These are phyloP conservation scores for Coleophoma crateriformis DNA, from an alignment of 2,329 filamentous ascomycete genomes.

Conservation along the genomic window DNA sequence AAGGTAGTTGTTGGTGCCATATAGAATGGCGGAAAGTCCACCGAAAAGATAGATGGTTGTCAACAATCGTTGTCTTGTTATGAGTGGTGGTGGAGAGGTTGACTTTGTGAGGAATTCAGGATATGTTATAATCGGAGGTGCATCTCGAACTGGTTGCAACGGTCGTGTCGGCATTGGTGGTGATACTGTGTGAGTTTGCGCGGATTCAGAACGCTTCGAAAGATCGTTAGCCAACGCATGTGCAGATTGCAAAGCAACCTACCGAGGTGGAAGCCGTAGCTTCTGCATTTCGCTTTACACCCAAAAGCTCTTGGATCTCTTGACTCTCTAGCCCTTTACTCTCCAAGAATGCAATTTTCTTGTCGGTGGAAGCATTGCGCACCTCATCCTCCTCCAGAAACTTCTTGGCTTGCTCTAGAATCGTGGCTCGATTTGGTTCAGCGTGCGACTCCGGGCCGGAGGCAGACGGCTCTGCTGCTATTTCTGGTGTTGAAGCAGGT, in stretches of 20 bases:
- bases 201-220: slow-evolving; percentile 27
- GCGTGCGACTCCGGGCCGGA: background rate
- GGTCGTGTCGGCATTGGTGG: slow-evolving; percentile 32
- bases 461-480: background rate
- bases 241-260: background rate
- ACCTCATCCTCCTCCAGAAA: slow-evolving; percentile 76
- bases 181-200: slow-evolving; percentile 36
- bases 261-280: slow-evolving; percentile 10
- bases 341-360: slow-evolving; percentile 71
- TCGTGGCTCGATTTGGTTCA: slow-evolving; percentile 15
- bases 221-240: slow-evolving; percentile 9
- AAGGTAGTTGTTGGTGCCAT: slow-evolving; percentile 66
- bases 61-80: slow-evolving; percentile 53
- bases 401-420: slow-evolving; percentile 62
- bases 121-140: slow-evolving; percentile 58
- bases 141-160: slow-evolving; percentile 24
- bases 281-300: slow-evolving; percentile 21
- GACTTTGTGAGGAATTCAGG: slow-evolving; percentile 62
- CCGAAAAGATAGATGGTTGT: slow-evolving; percentile 54
- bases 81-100: slow-evolving; percentile 50
- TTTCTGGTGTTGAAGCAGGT: background rate
- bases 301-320: slow-evolving; percentile 65
- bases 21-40: slow-evolving; percentile 56
- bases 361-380: slow-evolving; percentile 59
- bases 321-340: slow-evolving; percentile 65